These are phyloP conservation scores for Thielaviopsis musarum DNA, from an alignment of 2,329 filamentous ascomycete species.

Conservation along the genomic window DNA sequence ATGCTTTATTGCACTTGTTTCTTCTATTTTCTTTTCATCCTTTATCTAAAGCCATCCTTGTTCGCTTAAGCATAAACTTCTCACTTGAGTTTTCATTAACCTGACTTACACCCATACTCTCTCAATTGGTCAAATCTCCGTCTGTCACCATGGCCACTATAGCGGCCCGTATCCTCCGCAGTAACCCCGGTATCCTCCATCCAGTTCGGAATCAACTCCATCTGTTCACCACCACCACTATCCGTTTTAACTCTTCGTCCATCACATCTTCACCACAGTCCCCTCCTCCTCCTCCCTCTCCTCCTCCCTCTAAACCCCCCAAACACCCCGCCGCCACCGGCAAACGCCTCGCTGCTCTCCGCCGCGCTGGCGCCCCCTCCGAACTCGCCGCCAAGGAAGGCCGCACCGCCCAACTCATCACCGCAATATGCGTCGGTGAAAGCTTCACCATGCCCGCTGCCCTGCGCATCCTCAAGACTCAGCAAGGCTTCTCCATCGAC, in stretches of 20 bases:
- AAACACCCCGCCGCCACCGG: background rate
- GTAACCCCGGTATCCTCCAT: background rate
- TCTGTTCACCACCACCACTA: background rate
- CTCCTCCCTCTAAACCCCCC: background rate
- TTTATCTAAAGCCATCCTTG: background rate
- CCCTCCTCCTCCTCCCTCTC: background rate
- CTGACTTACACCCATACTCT: background rate
- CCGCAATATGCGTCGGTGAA: slow-evolving; percentile 45
- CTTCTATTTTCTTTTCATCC: background rate
- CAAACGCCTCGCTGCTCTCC: slow-evolving; percentile 8
- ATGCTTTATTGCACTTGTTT: background rate
- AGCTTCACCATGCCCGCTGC: slow-evolving; percentile 48
- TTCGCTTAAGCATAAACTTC: background rate
- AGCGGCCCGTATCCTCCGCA: background rate
- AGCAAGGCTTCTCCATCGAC: slow-evolving; percentile 41
- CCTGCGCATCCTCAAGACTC: slow-evolving; percentile 36
- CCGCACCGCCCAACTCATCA: slow-evolving; percentile 22
- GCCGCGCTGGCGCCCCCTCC: slow-evolving; percentile 5
- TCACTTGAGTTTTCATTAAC: background rate
- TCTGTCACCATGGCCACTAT: background rate
- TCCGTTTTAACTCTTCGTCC: background rate
- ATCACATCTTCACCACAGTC: background rate
- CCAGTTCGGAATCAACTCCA: background rate
- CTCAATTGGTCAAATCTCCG: background rate
- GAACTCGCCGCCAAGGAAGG: background rate